Evolutionary conservation across 2,329 filamentous ascomycete genomes (phyloP), one percentile per base, ranked within the genome.

Genomic region (Zasmidium angulare): DNA sequence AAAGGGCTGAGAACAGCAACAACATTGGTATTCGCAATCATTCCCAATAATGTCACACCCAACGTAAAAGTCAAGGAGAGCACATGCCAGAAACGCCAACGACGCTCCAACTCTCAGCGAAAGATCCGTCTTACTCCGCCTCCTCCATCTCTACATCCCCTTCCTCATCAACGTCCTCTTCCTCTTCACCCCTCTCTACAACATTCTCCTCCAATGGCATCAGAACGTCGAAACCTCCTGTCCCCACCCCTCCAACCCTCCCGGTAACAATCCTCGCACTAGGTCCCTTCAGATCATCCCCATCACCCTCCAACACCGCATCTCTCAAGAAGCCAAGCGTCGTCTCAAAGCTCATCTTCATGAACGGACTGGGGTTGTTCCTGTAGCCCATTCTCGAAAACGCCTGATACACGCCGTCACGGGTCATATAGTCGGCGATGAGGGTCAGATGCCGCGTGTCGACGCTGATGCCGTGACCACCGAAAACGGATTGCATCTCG

Each of bases 321-420:
- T 98, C 95, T 75, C 90, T 93, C 70, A 99, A 82, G 81, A 97
- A 97, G 0, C 89, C 88, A 43, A 98, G 84, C 1, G 95, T 99
- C 2, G 95, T 99, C 83, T 99, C 95, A 78, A 98, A 99, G 75
- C 91, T 96, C 93, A 98, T 98, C 83, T 98, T 98, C 77, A 95
- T 93, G 68, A 99, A 93, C 0, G 95, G 92, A 66, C 88, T 93
- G 24, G 93, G 88, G 70, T 91, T 93, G 65, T 90, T 87, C 72
- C 86, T 87, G 61, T 99, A 81, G 1, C 93, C 95, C 72, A 90
- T 96, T 51, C 95, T 89, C 77, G 91, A 96, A 79, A 99, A 99
- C 0, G 95, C 88, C 50, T 87, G 89, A 78, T 96, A 99, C 1
- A 86, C 87, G 66, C 95, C 95, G 60, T 87, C 88, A 55, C 93